Base-by-base conservation (phyloP, 2,329 filamentous ascomycete genomes). In the Paraphoma chrysanthemicola region DNA sequence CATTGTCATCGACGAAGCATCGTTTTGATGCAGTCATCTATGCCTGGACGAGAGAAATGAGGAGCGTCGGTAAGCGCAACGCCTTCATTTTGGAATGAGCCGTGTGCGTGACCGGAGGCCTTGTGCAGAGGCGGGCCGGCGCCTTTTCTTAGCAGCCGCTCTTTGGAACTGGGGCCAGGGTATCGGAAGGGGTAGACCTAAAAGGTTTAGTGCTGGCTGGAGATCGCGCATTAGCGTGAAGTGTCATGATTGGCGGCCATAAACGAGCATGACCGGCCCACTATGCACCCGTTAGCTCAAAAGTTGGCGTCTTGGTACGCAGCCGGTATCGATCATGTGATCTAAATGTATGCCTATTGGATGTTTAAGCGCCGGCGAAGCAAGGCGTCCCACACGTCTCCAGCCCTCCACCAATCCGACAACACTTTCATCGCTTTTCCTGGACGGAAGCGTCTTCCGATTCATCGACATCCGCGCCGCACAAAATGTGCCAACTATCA, bases 121-220 rank as follows among this genome's bases (percentile, higher is more conserved):
- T 42, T 42, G 58, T 31, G 53, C 41, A 51, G 42, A 36, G 10
- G 14, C 33, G 33, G 14, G 33, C 33, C 10, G 33, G 10, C 33
- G 10, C 10, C 33, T 36, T 36, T 10, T 36, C 10, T 36, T 36
- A 36, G 33, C 14, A 36, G 33, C 33, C 33, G 33, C 33, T 36
- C 14, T 36, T 63, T 54, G 61, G 48, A 54, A 62, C 62, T 61
- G 59, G 62, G 62, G 55, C 62, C 59, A 60, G 64, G 64, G 61
- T 62, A 57, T 49, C 57, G 56, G 63, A 63, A 54, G 61, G 44
- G 10, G 10, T 64, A 59, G 36, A 53, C 56, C 17, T 17, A 57
- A 56, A 45, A 36, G 14, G 49, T 33, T 53, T 56, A 45, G 47
- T 56, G 36, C 51, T 43, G 53, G 49, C 60, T 59, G 9, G 55